Percentiles rank a stretch among this genome's conserved stretches.
Conservation (phyloP, 2,329 filamentous ascomycete genomes). For the Botrytis fabae region DNA sequence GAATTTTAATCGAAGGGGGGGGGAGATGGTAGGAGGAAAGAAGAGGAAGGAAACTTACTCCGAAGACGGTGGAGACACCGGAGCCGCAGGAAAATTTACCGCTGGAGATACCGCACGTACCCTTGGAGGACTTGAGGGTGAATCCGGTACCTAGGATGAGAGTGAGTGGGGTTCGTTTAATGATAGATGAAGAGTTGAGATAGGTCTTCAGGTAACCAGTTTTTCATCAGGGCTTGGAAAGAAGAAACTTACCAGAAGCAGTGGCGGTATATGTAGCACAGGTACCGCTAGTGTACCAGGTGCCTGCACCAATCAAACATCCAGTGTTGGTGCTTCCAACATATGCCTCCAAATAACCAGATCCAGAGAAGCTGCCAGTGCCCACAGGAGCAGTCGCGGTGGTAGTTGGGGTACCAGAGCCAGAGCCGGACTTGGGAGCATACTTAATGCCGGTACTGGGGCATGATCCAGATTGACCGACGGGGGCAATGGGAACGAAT, state of each 20-base stretch:
- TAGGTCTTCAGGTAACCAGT: not conserved
- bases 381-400: constrained; percentile 35
- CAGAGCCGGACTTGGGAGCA: constrained; percentile 49
- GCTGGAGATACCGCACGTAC: constrained; percentile 55
- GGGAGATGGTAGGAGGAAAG: not conserved
- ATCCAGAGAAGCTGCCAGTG: constrained; percentile 48
- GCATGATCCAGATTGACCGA: constrained; percentile 46
- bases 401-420: constrained; percentile 32
- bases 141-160: constrained; percentile 34
- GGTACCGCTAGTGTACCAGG: constrained; percentile 67
- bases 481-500: constrained; percentile 45
- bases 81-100: constrained; percentile 57
- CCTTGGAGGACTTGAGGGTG: constrained; percentile 59
- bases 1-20: not conserved
- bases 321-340: constrained; percentile 52
- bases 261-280: constrained; percentile 65
- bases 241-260: constrained; percentile 47
- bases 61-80: constrained; percentile 45
- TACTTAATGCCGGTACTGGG: constrained; percentile 56
- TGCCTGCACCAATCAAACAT: constrained; percentile 67
- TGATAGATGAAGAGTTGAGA: not conserved
- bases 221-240: not conserved
- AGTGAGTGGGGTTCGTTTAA: not conserved
- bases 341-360: constrained; percentile 59
- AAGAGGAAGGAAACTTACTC: constrained; percentile 34